Percentiles rank a stretch among this genome's conserved stretches.
Evolutionary conservation across 345 rosid species (phyloP).

Genomic region (Hibiscus syriacus): DNA sequence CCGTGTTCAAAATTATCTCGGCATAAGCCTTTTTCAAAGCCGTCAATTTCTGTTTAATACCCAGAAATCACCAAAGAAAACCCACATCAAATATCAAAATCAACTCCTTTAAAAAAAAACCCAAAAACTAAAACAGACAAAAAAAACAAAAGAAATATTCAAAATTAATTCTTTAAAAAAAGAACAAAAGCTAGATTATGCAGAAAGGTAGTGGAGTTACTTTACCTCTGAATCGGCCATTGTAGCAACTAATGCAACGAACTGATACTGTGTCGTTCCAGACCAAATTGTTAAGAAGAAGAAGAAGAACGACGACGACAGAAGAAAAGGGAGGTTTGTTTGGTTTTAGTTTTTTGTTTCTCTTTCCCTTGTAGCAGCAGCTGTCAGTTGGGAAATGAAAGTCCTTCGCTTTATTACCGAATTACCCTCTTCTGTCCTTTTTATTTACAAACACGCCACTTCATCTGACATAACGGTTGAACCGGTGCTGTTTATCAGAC

Average conservation of each 20-base stretch:
- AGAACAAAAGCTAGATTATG: slow-evolving; percentile 9
- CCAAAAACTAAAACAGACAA: slow-evolving; percentile 9
- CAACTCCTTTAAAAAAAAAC: slow-evolving; percentile 9
- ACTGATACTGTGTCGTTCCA: slow-evolving; percentile 20
- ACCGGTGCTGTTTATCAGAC: slow-evolving; percentile 23
- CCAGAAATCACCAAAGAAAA: slow-evolving; percentile 7
- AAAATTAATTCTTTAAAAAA: slow-evolving; percentile 1
- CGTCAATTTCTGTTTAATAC: slow-evolving; percentile 47
- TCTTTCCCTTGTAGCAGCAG: slow-evolving; percentile 22
- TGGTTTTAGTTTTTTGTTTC: neutral
- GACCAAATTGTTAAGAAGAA: slow-evolving; percentile 39
- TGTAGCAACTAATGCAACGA: slow-evolving; percentile 25
- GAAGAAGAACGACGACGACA: slow-evolving; percentile 17
- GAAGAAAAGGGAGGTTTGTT: slow-evolving; percentile 19
- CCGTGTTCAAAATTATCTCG: slow-evolving; percentile 75
- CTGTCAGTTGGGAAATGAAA: slow-evolving; percentile 83
- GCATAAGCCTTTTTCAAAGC: slow-evolving; percentile 96
- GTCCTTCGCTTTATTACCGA: slow-evolving; percentile 7
- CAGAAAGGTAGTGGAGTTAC: slow-evolving; percentile 7
- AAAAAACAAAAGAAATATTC: neutral
- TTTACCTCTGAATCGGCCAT: slow-evolving; percentile 62
- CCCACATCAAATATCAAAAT: too few relatives aligned
- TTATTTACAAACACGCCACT: slow-evolving; percentile 26
- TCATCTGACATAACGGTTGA: neutral
- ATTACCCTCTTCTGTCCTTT: slow-evolving; percentile 15